Conservation (phyloP, 306 rosid genomes). For the Nissolia schottii region DNA sequence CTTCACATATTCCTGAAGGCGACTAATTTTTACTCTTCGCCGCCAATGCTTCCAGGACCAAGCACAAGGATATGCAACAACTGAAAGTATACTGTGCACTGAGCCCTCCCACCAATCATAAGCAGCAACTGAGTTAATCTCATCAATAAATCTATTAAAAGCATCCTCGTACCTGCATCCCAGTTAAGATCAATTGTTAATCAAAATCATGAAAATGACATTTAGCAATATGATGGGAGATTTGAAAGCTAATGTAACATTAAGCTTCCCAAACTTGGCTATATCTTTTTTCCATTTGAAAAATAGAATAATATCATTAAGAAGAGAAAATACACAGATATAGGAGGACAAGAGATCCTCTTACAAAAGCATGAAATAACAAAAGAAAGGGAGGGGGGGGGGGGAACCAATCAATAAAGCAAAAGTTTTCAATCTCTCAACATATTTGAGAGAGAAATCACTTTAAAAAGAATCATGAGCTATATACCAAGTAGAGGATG, state of each 20-base stretch:
- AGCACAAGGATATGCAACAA: conserved; percentile 95
- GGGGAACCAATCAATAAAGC: no score
- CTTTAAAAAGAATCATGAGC: no score
- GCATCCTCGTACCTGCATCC: conserved; percentile 88
- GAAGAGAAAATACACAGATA: no score
- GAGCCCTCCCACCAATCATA: conserved; percentile 99
- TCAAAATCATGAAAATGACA: not conserved
- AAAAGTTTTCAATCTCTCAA: no score
- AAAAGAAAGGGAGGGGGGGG: no score
- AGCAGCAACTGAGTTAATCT: conserved; percentile 88
- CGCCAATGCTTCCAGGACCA: conserved; percentile 99
- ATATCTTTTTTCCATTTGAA: no score
- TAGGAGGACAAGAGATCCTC: no score
- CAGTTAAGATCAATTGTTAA: conserved; percentile 24
- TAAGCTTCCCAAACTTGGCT: conserved; percentile 1
- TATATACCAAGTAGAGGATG: no score
- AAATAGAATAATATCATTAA: no score
- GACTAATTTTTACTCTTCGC: conserved; percentile 72
- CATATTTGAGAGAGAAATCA: no score
- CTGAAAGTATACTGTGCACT: conserved; percentile 88
- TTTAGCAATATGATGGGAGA: not conserved
- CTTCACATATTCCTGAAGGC: conserved; percentile 92
- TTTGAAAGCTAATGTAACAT: not conserved
- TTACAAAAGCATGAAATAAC: no score
- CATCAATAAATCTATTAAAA: conserved; percentile 95